These are phyloP conservation scores for Leccinum uliginosum DNA, from an alignment of 768 basidiomycete genomes.

Conservation along the genomic window DNA sequence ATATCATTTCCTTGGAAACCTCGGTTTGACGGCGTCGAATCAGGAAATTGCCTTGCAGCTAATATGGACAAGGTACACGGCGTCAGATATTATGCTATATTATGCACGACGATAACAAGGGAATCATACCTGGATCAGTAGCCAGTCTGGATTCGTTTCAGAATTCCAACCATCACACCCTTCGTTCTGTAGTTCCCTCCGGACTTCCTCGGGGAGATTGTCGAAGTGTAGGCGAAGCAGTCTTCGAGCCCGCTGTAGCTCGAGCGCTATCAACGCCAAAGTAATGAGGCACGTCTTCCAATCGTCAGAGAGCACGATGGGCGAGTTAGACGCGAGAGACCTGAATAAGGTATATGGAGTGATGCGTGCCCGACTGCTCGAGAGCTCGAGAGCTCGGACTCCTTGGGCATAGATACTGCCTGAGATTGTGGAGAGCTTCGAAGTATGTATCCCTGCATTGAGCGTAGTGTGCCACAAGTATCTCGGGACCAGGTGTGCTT, in stretches of 20 bases:
- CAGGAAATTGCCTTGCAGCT: constrained; percentile 20
- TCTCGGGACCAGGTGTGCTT: neutral
- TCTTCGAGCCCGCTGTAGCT: constrained; percentile 35
- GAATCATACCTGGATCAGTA: constrained; percentile 39
- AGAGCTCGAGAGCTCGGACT: constrained; percentile 18
- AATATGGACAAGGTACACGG: constrained; percentile 12
- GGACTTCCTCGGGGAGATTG: constrained; percentile 29
- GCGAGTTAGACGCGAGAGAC: constrained; percentile 26
- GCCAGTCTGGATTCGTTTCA: constrained; percentile 33
- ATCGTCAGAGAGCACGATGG: constrained; percentile 5
- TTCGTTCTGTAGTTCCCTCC: constrained; percentile 23
- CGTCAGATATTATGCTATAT: neutral
- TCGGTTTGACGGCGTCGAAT: constrained; percentile 13
- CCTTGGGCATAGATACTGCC: constrained; percentile 9
- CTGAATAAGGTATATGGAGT: constrained; percentile 32
- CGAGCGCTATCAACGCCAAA: constrained; percentile 28
- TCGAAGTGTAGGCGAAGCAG: constrained; percentile 22
- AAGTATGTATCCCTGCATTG: constrained; percentile 6
- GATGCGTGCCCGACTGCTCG: constrained; percentile 20
- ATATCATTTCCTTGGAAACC: constrained; percentile 32
- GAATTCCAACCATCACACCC: constrained; percentile 18
- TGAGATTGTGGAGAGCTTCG: neutral
- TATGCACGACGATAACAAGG: neutral
- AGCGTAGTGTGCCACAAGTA: constrained; percentile 9
- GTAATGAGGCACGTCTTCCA: constrained; percentile 29